Percentiles rank a stretch among this genome's conserved stretches.
Evolutionary conservation across 441 rosid genomes (phyloP).

Genomic region (Erodium texanum): DNA sequence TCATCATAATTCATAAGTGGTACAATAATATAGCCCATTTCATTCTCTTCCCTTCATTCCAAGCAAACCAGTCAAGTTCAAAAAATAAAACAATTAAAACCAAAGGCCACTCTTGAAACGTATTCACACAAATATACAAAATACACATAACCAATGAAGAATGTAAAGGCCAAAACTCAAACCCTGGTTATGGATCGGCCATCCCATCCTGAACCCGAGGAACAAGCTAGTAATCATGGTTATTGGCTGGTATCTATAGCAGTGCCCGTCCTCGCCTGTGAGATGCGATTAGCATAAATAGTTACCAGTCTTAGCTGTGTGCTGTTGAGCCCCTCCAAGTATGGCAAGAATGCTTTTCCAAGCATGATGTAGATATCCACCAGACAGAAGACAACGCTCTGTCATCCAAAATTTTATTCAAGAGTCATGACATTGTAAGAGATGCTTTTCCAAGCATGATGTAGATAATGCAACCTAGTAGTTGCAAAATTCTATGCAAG

Average conservation of each 20-base stretch:
- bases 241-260: conserved; percentile 43
- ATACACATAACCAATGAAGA: conserved; percentile 24
- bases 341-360: conserved; percentile 87
- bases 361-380: conserved; percentile 98
- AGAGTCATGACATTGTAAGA: neutral
- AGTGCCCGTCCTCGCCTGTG: conserved; percentile 83
- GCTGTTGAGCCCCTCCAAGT: conserved; percentile 86
- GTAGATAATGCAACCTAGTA: neutral
- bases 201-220: neutral
- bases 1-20: too few species aligned
- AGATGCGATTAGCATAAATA: conserved; percentile 90
- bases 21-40: too few species aligned
- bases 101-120: conserved; percentile 16
- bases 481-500: neutral
- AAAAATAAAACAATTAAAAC: neutral
- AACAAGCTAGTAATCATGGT: conserved; percentile 19
- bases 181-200: conserved; percentile 5
- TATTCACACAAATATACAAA: conserved; percentile 52
- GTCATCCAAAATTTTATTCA: conserved; percentile 18
- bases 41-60: neutral
- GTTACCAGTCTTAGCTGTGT: conserved; percentile 90
- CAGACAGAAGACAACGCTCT: conserved; percentile 96
- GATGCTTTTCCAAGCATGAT: too few species aligned
- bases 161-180: conserved; percentile 17
- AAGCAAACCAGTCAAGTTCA: neutral